Evolutionary conservation across 2,329 filamentous ascomycete genomes (phyloP).

Genomic region (Pyrenophora teres): DNA sequence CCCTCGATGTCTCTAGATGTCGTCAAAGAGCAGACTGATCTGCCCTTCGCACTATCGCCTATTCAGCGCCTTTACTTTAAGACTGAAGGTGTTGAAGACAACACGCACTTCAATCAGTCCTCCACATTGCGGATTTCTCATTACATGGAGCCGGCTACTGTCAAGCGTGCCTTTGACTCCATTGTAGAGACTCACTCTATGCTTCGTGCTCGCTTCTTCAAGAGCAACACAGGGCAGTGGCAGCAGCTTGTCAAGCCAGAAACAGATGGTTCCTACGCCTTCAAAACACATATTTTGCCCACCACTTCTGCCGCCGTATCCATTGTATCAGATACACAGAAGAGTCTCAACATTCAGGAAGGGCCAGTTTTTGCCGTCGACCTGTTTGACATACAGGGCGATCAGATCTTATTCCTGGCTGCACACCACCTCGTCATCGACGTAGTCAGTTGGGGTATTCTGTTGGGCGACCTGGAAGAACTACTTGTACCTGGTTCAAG

Average conservation of each 20-base stretch:
- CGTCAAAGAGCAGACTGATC: conserved; percentile 28
- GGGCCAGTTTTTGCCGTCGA: conserved; percentile 40
- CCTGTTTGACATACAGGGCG: conserved; percentile 23
- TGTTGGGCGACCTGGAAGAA: conserved; percentile 41
- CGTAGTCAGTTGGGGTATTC: conserved; percentile 42
- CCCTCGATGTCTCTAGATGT: conserved; percentile 9
- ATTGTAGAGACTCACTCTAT: conserved; percentile 41
- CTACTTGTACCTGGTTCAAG: conserved; percentile 21
- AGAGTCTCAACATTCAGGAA: conserved; percentile 32
- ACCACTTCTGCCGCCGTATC: conserved; percentile 11
- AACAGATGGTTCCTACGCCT: conserved; percentile 23
- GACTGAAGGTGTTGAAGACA: conserved; percentile 33
- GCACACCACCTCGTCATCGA: conserved; percentile 44
- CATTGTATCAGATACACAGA: conserved; percentile 30
- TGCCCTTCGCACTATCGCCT: conserved; percentile 51
- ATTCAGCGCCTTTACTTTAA: conserved; percentile 54
- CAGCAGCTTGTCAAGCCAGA: conserved; percentile 25
- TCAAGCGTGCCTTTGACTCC: conserved; percentile 28
- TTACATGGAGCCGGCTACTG: conserved; percentile 23
- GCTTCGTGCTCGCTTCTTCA: conserved; percentile 40
- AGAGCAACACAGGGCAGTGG: conserved; percentile 23
- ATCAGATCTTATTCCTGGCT: conserved; percentile 37
- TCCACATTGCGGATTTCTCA: conserved; percentile 48
- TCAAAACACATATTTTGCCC: conserved; percentile 20
- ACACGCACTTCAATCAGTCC: conserved; percentile 54